Evolutionary conservation across 768 basidiomycete species (phyloP), one percentile per base, ranked within the genome.

Genomic region (Suillus lakei): DNA sequence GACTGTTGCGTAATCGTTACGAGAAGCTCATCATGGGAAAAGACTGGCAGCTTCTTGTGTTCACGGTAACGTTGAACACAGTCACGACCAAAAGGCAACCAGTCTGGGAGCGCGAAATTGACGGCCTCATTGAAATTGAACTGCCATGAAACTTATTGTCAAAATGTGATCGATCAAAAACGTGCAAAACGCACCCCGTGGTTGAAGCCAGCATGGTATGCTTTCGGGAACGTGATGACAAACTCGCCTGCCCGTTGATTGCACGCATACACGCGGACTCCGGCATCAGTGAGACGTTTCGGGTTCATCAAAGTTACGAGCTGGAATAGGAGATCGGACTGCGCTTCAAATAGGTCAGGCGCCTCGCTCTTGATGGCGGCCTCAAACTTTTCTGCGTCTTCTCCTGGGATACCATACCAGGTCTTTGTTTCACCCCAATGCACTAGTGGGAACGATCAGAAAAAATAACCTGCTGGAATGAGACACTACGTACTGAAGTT

Each of bases 401-500:
- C 87, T n/a, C 93, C 97, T 8, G 98, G 97, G 50, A 99, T 92
- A 59, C 96, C 96, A 78, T 99, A 99, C 98, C 98, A 99, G 0
- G 97, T 99, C 83, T 99, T 99, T 39, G 97, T 97, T 76, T 98
- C 97, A 34, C 98, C 98, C 94, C 95, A 98, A 76, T 98, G 96
- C 92, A 97, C 95, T 96, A 68, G 36, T 68, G 66, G 65, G 67
- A 55, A 62, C 67, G 44, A 32, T 59, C 53, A 68, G 64, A 69
- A 64, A 71, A n/a, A 39, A 3, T 60, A 53, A 38, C 12, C 26
- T 62, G 60, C 65, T 69, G 41, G 50, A 59, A 65, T 63, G n/a
- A 61, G 60, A 66, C 66, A 68, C 60, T 34, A 67, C 93, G 74
- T 78, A 95, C 94, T 93, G 79, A 88, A 96, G 77, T 96, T 95